These are phyloP conservation scores for Carex littledalei DNA, from an alignment of 176 grass and related monocot genomes.

Conservation along the genomic window DNA sequence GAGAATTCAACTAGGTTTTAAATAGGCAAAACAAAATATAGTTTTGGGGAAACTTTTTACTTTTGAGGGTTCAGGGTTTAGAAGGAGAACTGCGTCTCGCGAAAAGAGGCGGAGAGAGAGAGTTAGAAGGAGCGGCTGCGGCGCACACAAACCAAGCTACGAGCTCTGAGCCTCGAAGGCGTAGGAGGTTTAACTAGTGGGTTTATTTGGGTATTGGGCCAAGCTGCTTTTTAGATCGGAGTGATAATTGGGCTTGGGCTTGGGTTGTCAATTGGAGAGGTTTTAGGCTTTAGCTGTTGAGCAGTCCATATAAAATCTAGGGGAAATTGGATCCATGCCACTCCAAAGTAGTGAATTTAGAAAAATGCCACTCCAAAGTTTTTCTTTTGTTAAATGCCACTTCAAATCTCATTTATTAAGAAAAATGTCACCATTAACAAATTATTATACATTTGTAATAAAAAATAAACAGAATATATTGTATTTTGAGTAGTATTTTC, in stretches of 20 bases:
- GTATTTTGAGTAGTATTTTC: too few relatives aligned
- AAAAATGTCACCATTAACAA: too few relatives aligned
- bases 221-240: neutral
- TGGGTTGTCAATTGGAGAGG: neutral
- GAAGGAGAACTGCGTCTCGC: neutral
- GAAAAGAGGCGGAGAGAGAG: neutral
- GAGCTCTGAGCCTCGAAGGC: neutral
- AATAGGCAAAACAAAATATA: neutral
- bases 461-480: too few relatives aligned
- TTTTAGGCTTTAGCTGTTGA: neutral
- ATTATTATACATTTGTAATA: too few relatives aligned
- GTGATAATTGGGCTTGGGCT: neutral
- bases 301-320: too few relatives aligned
- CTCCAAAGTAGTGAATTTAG: too few relatives aligned
- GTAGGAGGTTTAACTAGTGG: neutral
- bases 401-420: too few relatives aligned
- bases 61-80: conserved; percentile 5
- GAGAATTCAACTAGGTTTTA: neutral
- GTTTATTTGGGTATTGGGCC: neutral
- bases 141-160: neutral
- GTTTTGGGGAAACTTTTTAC: neutral
- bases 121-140: neutral
- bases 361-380: too few relatives aligned
- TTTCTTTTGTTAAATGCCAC: too few relatives aligned
- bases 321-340: too few relatives aligned